phyloP scores from a whole-genome alignment of 331 rosid genomes.

The Rosa hybrid region DNA sequence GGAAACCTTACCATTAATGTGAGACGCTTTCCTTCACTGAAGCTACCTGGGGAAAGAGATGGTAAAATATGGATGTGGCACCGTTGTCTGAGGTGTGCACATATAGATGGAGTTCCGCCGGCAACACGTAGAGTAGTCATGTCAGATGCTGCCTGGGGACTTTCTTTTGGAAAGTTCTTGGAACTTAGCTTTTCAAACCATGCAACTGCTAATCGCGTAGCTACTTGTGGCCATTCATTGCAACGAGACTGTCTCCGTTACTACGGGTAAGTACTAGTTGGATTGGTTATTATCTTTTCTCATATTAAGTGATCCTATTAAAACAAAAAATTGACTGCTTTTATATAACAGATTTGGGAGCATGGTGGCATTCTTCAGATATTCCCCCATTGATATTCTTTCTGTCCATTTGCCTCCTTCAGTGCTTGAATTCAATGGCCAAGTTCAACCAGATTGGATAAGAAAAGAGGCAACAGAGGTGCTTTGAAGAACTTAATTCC shows the following conservation, averaged over 20 bases:
- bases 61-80: conserved; percentile 99
- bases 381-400: conserved; percentile 83
- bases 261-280: conserved; percentile 67
- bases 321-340: conserved; percentile 25
- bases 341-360: conserved; percentile 74
- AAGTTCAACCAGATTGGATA: conserved; percentile 69
- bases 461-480: conserved; percentile 88
- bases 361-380: conserved; percentile 90
- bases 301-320: conserved; percentile 25
- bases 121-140: conserved; percentile 90
- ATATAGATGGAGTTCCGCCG: conserved; percentile 86
- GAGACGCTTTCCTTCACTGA: conserved; percentile 70
- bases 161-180: conserved; percentile 97
- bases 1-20: conserved; percentile 97
- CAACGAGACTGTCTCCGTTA: conserved; percentile 98
- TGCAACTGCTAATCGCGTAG: conserved; percentile 97
- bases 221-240: conserved; percentile 95
- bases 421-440: conserved; percentile 69
- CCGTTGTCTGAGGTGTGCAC: conserved; percentile 85
- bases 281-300: conserved; percentile 11
- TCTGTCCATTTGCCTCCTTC: conserved; percentile 90
- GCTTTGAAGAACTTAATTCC: conserved; percentile 24
- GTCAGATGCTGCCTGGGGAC: conserved; percentile 99
- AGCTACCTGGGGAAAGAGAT: conserved; percentile 83
- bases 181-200: conserved; percentile 98